phyloP scores from a whole-genome alignment of 306 rosid species.

The Citrullus colocynthis region DNA sequence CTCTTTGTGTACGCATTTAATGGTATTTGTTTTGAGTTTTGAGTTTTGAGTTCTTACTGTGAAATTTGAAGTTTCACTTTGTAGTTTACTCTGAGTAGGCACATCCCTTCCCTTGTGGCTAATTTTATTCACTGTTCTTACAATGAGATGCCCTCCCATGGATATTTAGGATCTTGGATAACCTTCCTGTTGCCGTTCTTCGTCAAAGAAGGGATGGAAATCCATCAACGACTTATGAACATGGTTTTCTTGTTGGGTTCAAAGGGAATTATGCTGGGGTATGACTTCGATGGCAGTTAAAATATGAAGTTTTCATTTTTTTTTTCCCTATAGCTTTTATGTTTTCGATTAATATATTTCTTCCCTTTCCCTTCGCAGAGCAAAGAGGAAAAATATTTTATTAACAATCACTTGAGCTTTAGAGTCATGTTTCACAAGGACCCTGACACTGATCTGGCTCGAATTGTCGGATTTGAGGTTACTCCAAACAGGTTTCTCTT shows the following conservation, averaged over 20 bases:
- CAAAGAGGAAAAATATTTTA: constrained; percentile 92
- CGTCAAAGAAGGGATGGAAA: constrained; percentile 86
- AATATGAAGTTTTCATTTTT: constrained; percentile 6
- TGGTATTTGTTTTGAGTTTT: not conserved
- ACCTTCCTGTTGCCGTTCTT: constrained; percentile 96
- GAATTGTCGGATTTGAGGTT: constrained; percentile 97
- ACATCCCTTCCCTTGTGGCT: not conserved
- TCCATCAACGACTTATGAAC: constrained; percentile 85
- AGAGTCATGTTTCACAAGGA: constrained; percentile 97
- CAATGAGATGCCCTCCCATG: not conserved
- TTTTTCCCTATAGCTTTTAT: not conserved
- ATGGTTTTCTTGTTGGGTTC: constrained; percentile 93
- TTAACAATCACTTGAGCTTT: constrained; percentile 95
- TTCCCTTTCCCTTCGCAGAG: constrained; percentile 40
- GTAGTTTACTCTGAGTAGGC: not conserved
- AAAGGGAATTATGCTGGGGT: constrained; percentile 97
- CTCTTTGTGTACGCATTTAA: not conserved
- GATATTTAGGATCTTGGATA: constrained; percentile 79
- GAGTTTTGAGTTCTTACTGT: not conserved
- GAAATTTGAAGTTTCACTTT: not conserved
- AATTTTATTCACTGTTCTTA: not conserved
- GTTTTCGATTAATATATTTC: constrained; percentile 1
- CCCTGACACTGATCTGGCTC: constrained; percentile 76
- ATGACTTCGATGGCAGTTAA: constrained; percentile 23
- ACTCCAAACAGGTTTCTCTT: constrained; percentile 73